Evolutionary conservation across 768 basidiomycete species (phyloP).

Genomic region (Boletus fagicola): DNA sequence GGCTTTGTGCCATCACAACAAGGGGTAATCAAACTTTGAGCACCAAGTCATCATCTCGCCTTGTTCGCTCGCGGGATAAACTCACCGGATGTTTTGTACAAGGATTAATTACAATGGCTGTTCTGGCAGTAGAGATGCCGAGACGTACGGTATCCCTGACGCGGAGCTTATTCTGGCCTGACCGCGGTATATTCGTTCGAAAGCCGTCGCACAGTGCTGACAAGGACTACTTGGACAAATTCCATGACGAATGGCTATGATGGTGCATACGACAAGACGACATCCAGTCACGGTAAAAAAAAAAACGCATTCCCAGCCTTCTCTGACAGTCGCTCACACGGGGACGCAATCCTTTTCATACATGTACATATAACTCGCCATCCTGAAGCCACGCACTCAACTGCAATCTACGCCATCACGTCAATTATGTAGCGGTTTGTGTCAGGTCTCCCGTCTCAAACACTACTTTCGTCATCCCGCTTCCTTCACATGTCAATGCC

Average conservation of each 20-base stretch:
- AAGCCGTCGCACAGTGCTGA: not conserved
- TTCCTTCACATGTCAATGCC: slow-evolving; percentile 44
- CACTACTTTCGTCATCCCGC: slow-evolving; percentile 42
- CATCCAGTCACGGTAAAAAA: not conserved
- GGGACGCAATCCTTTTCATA: not conserved
- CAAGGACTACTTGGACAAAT: no score
- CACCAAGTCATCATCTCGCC: not conserved
- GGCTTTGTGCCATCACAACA: slow-evolving; percentile 1
- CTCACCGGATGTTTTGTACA: not conserved
- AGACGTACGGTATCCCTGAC: slow-evolving; percentile 14
- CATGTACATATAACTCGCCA: slow-evolving; percentile 1
- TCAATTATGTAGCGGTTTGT: slow-evolving; percentile 34
- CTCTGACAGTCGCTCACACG: slow-evolving; percentile 21
- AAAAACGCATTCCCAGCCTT: not conserved
- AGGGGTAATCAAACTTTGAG: slow-evolving; percentile 27
- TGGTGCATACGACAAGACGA: not conserved
- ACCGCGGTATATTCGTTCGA: not conserved
- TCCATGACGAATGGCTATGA: no score
- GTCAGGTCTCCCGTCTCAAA: slow-evolving; percentile 41
- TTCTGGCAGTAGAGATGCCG: slow-evolving; percentile 6
- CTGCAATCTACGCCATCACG: slow-evolving; percentile 17
- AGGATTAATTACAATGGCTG: slow-evolving; percentile 12
- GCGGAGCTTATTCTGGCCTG: not conserved
- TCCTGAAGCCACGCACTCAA: not conserved
- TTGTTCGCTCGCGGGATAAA: slow-evolving; percentile 24